These are phyloP conservation scores for Rosa rugosa DNA, from an alignment of 306 rosid genomes.

Conservation along the genomic window DNA sequence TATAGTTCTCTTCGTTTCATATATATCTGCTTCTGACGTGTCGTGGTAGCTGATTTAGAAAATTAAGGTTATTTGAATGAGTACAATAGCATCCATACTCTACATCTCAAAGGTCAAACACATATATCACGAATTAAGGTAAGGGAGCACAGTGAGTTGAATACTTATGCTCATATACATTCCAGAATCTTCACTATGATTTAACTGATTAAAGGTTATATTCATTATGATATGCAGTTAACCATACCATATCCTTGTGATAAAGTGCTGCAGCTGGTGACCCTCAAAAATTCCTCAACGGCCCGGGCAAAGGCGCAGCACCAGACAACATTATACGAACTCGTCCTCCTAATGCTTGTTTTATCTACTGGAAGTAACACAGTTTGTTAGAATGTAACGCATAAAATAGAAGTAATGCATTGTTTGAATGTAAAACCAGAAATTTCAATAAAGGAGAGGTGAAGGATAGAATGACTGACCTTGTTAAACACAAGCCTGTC, in stretches of 20 bases:
- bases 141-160: background rate
- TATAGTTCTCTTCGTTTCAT: background rate
- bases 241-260: too few relatives aligned
- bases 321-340: too few relatives aligned
- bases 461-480: slow-evolving; percentile 37
- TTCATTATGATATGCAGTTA: too few relatives aligned
- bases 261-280: too few relatives aligned
- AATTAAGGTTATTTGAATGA: background rate
- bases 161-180: background rate
- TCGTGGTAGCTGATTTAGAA: background rate
- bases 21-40: background rate
- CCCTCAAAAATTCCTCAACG: too few relatives aligned
- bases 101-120: background rate
- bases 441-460: slow-evolving; percentile 1
- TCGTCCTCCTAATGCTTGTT: too few relatives aligned
- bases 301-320: too few relatives aligned
- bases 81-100: background rate
- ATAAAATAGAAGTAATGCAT: background rate
- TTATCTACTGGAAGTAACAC: too few relatives aligned
- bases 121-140: background rate
- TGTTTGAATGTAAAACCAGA: slow-evolving; percentile 9
- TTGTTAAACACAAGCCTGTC: slow-evolving; percentile 51
- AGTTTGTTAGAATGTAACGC: background rate
- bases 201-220: too few relatives aligned
- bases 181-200: too few relatives aligned